Base-by-base conservation (phyloP, 2,329 filamentous ascomycete genomes). In the Ilyonectria robusta region DNA sequence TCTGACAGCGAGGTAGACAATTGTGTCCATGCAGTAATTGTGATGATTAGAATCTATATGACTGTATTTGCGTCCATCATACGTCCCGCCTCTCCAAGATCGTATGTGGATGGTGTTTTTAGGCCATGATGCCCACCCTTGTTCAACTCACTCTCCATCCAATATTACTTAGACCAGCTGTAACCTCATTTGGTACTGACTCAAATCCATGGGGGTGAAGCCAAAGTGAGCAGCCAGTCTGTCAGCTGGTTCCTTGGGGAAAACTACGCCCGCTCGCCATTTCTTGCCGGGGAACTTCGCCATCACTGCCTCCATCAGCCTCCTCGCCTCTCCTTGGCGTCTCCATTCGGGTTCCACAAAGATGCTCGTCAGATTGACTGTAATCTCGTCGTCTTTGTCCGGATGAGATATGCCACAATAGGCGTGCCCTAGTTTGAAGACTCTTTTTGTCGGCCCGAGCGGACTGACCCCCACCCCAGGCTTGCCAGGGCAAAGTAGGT, bases 381-480 rank as follows among this genome's bases (percentile, higher is more conserved):
- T 60, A 19, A 70, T 66, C 19, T 56, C 48, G 8, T 65, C 62
- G 40, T 59, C 57, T 42, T 69, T 67, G 26, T 67, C 66, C 2
- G 72, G 72, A 13, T 72, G 54, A 1, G 66, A 58, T n/a, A 70
- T 62, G 29, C 66, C 71, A 55, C 71, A 73, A 54, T 67, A 69
- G 17, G 72, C 73, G 17, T 66, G 50, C 21, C 63, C 70, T 19
- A 70, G 66, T 37, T 47, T 63, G 46, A 70, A 75, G 2, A 60
- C 68, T 37, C 59, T 42, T 37, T 59, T 57, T 40, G 58, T 60
- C 3, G 23, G 31, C 3, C 17, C 33, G 13, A 40, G 33, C 4
- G 6, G 15, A n/a, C 15, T 33, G 8, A 60, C 23, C 23, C 23
- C 23, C 58, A 2, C 23, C 23, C 58, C 58, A 60, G 13, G 47